phyloP scores from a whole-genome alignment of 495 filamentous ascomycete genomes.

The Penicillium bialowiezense region DNA sequence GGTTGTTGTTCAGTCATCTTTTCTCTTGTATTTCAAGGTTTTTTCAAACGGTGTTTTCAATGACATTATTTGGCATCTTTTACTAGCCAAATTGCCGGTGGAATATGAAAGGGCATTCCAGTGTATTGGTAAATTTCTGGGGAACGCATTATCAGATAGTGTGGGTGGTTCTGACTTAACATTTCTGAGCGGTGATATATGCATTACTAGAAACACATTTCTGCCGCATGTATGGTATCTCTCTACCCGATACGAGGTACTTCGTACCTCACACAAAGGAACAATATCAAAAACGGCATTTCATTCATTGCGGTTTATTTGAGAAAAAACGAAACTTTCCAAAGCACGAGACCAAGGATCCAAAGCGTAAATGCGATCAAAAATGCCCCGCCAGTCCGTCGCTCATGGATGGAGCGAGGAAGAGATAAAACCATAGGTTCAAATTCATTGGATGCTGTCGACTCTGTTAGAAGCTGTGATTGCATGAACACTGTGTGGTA shows the following conservation, averaged over 20 bases:
- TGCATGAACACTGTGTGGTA: neutral
- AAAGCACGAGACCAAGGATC: neutral
- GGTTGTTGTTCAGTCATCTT: no score
- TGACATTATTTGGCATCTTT: no score
- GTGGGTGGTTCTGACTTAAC: no score
- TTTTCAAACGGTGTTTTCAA: no score
- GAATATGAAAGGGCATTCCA: no score
- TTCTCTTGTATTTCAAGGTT: no score
- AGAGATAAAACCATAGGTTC: neutral
- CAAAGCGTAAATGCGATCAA: conserved; percentile 1
- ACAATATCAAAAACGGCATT: neutral
- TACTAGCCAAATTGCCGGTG: no score
- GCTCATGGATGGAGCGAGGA: neutral
- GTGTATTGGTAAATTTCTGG: no score
- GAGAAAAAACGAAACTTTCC: neutral
- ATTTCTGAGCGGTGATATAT: no score
- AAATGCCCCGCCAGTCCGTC: neutral
- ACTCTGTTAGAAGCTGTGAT: neutral
- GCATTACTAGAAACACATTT: no score
- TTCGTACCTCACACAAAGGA: neutral
- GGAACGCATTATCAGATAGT: no score
- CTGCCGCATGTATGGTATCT: no score
- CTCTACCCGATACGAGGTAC: neutral
- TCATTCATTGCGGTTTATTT: conserved; percentile 6
- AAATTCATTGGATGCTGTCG: conserved; percentile 33